Evolutionary conservation across 1,284 basidiomycete species (phyloP).

Genomic region (Anthracocystis setariae): DNA sequence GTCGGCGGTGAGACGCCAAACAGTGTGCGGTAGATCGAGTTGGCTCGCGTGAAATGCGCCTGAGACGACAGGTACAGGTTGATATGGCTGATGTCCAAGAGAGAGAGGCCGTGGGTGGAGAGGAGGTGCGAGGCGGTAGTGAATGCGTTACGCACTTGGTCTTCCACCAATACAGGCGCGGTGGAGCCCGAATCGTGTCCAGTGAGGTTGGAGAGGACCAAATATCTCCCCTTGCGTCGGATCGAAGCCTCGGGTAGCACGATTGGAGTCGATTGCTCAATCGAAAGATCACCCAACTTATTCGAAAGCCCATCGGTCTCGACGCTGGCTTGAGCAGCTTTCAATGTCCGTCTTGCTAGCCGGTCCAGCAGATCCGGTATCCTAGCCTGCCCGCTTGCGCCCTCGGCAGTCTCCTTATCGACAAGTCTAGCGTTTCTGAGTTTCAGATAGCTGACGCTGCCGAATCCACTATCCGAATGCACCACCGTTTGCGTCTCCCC

Average conservation of each 20-base stretch:
- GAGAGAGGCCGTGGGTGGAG: not conserved
- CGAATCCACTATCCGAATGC: slow-evolving; percentile 60
- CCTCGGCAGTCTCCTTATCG: slow-evolving; percentile 29
- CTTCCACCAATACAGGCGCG: slow-evolving; percentile 4
- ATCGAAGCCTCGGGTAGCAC: slow-evolving; percentile 13
- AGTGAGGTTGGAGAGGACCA: slow-evolving; percentile 32
- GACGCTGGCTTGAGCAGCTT: slow-evolving; percentile 9
- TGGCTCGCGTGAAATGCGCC: slow-evolving; percentile 45
- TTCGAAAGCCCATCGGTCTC: not conserved
- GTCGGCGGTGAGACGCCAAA: slow-evolving; percentile 93
- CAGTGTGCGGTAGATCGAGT: slow-evolving; percentile 76
- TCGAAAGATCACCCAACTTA: not conserved
- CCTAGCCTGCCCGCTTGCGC: not conserved
- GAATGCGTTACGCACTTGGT: slow-evolving; percentile 30
- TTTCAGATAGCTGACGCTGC: slow-evolving; percentile 60
- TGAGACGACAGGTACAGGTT: slow-evolving; percentile 79
- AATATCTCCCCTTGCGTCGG: slow-evolving; percentile 21
- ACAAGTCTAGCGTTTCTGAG: slow-evolving; percentile 48
- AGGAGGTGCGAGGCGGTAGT: slow-evolving; percentile 11
- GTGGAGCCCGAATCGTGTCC: slow-evolving; percentile 5
- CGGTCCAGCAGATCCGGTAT: slow-evolving; percentile 36
- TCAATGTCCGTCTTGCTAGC: slow-evolving; percentile 31
- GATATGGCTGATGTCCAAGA: slow-evolving; percentile 77
- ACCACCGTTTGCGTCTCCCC: slow-evolving; percentile 54
- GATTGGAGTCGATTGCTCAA: not conserved